phyloP scores from a whole-genome alignment of 2,329 filamentous ascomycete species.

The Orbilia brochopaga region DNA sequence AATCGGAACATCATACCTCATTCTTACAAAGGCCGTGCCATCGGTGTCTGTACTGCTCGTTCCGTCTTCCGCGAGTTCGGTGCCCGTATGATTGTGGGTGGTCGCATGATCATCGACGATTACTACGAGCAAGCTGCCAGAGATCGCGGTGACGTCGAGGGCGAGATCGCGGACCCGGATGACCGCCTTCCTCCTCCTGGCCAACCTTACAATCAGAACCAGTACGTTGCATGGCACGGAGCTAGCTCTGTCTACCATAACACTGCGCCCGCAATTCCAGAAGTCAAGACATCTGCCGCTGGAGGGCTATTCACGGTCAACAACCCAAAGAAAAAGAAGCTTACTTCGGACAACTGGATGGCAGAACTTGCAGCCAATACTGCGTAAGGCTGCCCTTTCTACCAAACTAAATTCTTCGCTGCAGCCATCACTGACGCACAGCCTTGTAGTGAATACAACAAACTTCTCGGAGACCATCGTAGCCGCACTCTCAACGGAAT shows the following conservation, averaged over 20 bases:
- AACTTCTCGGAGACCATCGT: constrained; percentile 30
- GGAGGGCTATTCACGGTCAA: constrained; percentile 45
- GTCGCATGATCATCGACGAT: constrained; percentile 83
- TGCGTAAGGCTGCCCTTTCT: constrained; percentile 14
- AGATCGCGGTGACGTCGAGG: constrained; percentile 80
- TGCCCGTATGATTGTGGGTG: constrained; percentile 89
- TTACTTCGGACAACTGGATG: constrained; percentile 39
- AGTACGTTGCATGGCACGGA: constrained; percentile 98
- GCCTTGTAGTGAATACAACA: constrained; percentile 31
- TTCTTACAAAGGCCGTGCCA: constrained; percentile 96
- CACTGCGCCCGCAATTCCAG: constrained; percentile 73
- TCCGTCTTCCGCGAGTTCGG: constrained; percentile 98
- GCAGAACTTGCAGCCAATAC: constrained; percentile 21
- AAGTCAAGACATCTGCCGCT: constrained; percentile 65
- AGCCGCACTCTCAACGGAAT: constrained; percentile 17
- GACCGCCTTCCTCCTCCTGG: constrained; percentile 73
- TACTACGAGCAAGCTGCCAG: constrained; percentile 80
- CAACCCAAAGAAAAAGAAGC: constrained; percentile 43
- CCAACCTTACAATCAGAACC: constrained; percentile 96
- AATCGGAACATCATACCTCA: constrained; percentile 94
- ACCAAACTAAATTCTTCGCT: background rate
- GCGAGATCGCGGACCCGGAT: constrained; percentile 87
- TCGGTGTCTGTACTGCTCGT: constrained; percentile 93
- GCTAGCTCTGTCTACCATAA: constrained; percentile 95
- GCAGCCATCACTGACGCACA: constrained; percentile 9